phyloP scores from a whole-genome alignment of 2,329 filamentous ascomycete species.

The Seiridium unicorne region DNA sequence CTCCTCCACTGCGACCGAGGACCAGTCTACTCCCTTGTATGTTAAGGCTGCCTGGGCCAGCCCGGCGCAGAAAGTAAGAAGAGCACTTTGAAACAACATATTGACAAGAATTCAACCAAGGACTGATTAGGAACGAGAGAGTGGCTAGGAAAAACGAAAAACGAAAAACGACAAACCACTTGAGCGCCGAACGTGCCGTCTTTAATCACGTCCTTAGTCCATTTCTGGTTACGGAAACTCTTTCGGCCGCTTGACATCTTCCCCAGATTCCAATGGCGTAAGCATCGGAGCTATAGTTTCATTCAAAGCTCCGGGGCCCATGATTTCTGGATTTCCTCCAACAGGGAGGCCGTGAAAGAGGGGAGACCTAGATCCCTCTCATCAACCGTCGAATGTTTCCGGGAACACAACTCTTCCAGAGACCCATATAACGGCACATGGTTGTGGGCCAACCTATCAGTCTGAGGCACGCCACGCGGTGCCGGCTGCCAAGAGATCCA shows the following conservation, averaged over 20 bases:
- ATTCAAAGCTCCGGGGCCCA: not conserved
- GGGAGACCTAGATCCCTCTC: slow-evolving; percentile 1
- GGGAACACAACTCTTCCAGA: not conserved
- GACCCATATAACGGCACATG: not conserved
- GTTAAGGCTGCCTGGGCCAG: slow-evolving; percentile 43
- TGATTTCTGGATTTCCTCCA: not conserved
- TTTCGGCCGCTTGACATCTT: not conserved
- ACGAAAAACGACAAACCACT: not conserved
- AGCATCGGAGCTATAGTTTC: not conserved
- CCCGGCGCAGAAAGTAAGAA: not conserved
- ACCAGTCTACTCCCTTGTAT: slow-evolving; percentile 70
- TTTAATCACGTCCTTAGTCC: not conserved
- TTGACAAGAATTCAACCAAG: not conserved
- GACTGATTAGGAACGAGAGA: not conserved
- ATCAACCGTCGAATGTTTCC: not conserved
- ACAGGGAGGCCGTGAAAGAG: not conserved
- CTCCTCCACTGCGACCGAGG: slow-evolving; percentile 64
- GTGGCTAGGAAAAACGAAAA: not conserved
- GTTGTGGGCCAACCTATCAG: not conserved
- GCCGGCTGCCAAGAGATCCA: not conserved
- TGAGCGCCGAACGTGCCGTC: not conserved
- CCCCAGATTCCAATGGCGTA: not conserved
- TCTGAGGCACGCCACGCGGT: not conserved
- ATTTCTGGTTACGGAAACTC: not conserved
- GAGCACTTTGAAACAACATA: not conserved